Base-by-base conservation (phyloP, 768 basidiomycete genomes). In the Tricholoma furcatifolium region DNA sequence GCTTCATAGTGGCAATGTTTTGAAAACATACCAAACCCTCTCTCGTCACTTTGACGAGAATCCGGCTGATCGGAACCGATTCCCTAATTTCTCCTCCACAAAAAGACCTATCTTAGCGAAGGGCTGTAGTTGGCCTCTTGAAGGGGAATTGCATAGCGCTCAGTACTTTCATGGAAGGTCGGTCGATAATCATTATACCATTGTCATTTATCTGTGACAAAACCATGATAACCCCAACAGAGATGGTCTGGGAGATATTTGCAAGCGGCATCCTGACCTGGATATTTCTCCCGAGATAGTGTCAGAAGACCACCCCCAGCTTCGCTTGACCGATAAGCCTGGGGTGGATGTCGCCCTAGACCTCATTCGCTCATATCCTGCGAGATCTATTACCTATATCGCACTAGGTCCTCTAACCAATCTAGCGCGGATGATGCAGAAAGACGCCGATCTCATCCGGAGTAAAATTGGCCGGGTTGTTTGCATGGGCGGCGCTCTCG, bases 401-500 rank as follows among this genome's bases (percentile, higher is more conserved):
- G 82, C 77, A 7, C 75, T 93, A 6, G 89, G 88, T 1, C 87
- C 89, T 39, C 76, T 91, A 49, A 95, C 93, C 10, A 93, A 88
- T 61, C 75, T 98, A 30, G 91, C 91, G 1, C 70, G 73, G 31
- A 74, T 89, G 53, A 71, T 90, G 65, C 78, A 76, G 6, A 60
- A 73, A 39, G 78, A 91, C 58, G 75, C 79, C 9, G 64, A 72
- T 32, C 70, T 78, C 10, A 73, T 93, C 27, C 68, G 70, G 7
- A 68, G 78, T 11, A 80, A 81, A 39, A 79, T 92, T 24, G 90
- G 85, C 4, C 78, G 85, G n/a, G 72, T 98, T 7, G 70, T 94
- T 18, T 86, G 84, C 65, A 96, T 98, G 93, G 94, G 94, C n/a
- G 94, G 93, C 12, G 88, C 93, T 2, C 66, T 98, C 20, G 92